Percentiles rank a stretch among this genome's conserved stretches.
Evolutionary conservation across 23 red algal genomes (phyloP).

Genomic region (Gracilaria domingensis): DNA sequence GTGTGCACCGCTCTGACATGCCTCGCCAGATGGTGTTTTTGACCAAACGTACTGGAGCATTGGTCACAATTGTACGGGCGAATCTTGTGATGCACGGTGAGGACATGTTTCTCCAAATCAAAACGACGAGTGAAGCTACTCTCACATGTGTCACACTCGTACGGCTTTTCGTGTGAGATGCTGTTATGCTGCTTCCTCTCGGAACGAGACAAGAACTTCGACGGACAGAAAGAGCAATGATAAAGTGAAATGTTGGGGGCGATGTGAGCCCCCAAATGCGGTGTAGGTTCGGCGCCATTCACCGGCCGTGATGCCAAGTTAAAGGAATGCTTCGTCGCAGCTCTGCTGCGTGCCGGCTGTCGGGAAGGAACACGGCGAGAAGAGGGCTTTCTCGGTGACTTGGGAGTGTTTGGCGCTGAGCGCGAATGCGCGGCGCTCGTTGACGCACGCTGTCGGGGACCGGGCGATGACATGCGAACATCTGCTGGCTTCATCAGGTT

Average conservation of each 20-base stretch:
- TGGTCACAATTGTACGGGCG: conserved; percentile 57
- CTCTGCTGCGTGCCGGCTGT: too few species aligned
- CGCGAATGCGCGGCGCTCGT: neutral
- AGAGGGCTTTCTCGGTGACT: neutral
- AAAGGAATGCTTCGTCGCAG: too few species aligned
- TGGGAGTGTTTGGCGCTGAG: neutral
- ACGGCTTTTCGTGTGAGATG: conserved; percentile 12
- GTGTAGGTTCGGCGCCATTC: neutral
- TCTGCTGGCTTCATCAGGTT: too few species aligned
- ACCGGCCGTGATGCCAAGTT: too few species aligned
- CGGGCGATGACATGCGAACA: neutral
- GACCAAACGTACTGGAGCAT: conserved; percentile 53
- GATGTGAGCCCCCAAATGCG: neutral
- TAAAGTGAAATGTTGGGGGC: neutral
- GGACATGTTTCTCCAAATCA: conserved; percentile 60
- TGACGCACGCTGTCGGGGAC: neutral
- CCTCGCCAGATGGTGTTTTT: conserved; percentile 64
- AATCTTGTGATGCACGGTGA: conserved; percentile 51
- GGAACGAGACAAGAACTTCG: neutral
- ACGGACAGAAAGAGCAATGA: neutral
- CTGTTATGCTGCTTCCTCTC: conserved; percentile 5
- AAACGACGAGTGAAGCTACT: conserved; percentile 36
- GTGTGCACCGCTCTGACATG: conserved; percentile 50
- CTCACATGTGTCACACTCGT: neutral
- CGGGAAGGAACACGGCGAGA: too few species aligned